These are phyloP conservation scores for Rhamnella rubrinervis DNA, from an alignment of 331 rosid genomes.

Conservation along the genomic window DNA sequence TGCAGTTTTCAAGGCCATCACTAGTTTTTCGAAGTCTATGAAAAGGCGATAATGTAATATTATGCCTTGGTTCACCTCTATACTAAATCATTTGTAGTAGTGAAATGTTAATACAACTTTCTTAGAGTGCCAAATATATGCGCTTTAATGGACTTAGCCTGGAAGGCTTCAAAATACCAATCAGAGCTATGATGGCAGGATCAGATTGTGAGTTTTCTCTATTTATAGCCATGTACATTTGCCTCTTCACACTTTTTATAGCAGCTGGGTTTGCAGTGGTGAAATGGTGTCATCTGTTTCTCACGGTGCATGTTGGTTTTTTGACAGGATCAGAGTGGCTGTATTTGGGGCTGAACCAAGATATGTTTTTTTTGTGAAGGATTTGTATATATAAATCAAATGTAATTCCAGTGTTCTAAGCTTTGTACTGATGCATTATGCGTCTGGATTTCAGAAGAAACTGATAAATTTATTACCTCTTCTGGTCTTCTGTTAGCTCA, in stretches of 20 bases:
- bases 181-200: slow-evolving; percentile 29
- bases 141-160: slow-evolving; percentile 43
- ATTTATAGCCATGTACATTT: background rate
- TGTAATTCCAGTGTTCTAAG: slow-evolving; percentile 28
- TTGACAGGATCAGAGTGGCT: slow-evolving; percentile 36
- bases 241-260: too few species aligned
- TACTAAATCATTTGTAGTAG: slow-evolving; percentile 34
- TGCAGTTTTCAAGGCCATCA: slow-evolving; percentile 48
- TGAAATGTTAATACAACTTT: slow-evolving; percentile 33
- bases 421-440: slow-evolving; percentile 37
- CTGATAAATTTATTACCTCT: slow-evolving; percentile 27
- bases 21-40: slow-evolving; percentile 42
- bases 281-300: background rate
- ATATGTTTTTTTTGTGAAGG: slow-evolving; percentile 30
- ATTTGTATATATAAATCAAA: slow-evolving; percentile 38
- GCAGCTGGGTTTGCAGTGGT: too few species aligned
- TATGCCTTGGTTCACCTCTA: slow-evolving; percentile 44
- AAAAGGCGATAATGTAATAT: slow-evolving; percentile 43
- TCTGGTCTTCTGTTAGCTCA: background rate
- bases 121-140: slow-evolving; percentile 41
- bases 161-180: slow-evolving; percentile 38
- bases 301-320: slow-evolving; percentile 31
- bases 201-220: slow-evolving; percentile 48
- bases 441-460: slow-evolving; percentile 37
- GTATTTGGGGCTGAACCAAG: slow-evolving; percentile 42